A percentile compares a stretch with the other conserved stretches of the same genome.
These are phyloP conservation scores for Kandelia obovata DNA, from an alignment of 345 rosid genomes.

Conservation along the genomic window DNA sequence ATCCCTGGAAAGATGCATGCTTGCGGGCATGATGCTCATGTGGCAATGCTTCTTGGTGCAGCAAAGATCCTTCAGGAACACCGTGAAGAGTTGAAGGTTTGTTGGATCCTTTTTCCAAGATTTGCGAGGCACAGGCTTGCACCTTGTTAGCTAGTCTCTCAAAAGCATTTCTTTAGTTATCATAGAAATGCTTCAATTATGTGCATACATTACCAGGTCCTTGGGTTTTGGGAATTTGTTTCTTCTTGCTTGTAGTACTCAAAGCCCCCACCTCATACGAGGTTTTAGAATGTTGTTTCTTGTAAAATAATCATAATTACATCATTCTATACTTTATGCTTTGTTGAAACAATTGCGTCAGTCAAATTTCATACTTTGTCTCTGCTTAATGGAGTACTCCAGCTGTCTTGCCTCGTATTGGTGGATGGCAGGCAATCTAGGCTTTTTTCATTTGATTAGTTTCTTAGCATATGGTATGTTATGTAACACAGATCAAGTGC, in stretches of 20 bases:
- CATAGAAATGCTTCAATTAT: neutral
- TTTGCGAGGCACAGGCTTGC: neutral
- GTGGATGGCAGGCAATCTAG: neutral
- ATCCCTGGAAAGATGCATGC: slow-evolving; percentile 84
- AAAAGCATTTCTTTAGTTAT: neutral
- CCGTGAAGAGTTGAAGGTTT: slow-evolving; percentile 33
- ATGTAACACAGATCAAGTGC: too few relatives aligned
- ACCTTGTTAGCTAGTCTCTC: neutral
- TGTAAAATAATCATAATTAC: neutral
- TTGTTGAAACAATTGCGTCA: neutral
- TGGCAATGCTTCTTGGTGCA: slow-evolving; percentile 79
- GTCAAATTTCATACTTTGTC: neutral
- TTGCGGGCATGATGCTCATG: slow-evolving; percentile 90
- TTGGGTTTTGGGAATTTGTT: neutral
- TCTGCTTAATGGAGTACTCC: too few relatives aligned
- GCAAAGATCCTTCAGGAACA: slow-evolving; percentile 74
- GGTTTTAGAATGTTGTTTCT: neutral
- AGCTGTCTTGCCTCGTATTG: too few relatives aligned
- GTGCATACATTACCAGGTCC: too few relatives aligned
- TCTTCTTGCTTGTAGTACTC: too few relatives aligned
- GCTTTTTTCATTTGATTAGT: neutral
- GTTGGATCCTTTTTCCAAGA: neutral
- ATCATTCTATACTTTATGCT: neutral
- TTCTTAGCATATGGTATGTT: neutral
- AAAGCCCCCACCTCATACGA: neutral